phyloP scores from a whole-genome alignment of 2,329 filamentous ascomycete species.

The Verticillium isaacii region DNA sequence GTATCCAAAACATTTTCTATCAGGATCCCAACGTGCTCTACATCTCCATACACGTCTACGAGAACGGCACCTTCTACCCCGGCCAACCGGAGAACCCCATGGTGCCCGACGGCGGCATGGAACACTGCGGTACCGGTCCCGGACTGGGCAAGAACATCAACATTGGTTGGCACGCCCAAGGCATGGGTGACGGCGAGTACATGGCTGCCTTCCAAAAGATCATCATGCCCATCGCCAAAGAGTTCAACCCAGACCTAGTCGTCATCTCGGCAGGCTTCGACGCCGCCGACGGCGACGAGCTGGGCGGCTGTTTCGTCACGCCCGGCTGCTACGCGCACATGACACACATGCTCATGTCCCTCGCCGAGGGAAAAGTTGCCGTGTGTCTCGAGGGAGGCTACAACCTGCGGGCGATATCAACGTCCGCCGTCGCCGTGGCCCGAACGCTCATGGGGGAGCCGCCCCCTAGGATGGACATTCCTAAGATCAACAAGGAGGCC shows the following conservation, averaged over 20 bases:
- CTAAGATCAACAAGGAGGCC: constrained; percentile 54
- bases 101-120: constrained; percentile 56
- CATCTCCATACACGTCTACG: constrained; percentile 88
- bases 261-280: constrained; percentile 96
- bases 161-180: constrained; percentile 62
- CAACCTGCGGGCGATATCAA: constrained; percentile 87
- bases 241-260: constrained; percentile 91
- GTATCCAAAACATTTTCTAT: constrained; percentile 95
- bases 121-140: constrained; percentile 50
- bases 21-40: constrained; percentile 92
- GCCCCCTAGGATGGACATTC: constrained; percentile 57
- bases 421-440: constrained; percentile 86
- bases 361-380: constrained; percentile 83
- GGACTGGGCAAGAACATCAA: constrained; percentile 62
- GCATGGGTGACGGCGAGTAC: constrained; percentile 96
- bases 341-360: constrained; percentile 98
- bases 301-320: constrained; percentile 89
- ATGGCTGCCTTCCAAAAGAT: constrained; percentile 94
- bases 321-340: constrained; percentile 93
- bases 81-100: constrained; percentile 53
- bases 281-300: constrained; percentile 85
- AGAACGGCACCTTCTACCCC: constrained; percentile 82
- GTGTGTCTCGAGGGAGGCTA: constrained; percentile 96
- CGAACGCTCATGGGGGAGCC: constrained; percentile 94
- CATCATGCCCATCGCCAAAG: constrained; percentile 90